phyloP scores from a whole-genome alignment of 495 filamentous ascomycete species.

The Neurospora cerealis region DNA sequence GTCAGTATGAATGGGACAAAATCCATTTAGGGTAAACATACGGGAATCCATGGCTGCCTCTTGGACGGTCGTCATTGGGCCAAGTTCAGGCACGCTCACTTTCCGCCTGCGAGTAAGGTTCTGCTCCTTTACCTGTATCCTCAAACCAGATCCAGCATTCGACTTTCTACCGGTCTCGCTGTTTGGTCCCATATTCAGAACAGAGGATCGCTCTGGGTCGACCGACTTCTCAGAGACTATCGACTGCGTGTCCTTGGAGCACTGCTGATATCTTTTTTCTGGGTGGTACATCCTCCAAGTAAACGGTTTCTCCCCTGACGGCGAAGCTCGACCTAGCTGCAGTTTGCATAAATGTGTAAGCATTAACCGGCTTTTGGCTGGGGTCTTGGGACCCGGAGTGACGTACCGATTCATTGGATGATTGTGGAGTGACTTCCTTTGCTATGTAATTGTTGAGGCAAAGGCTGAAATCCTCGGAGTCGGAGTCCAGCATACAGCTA shows the following conservation, averaged over 20 bases:
- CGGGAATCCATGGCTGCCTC: constrained; percentile 64
- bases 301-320: constrained; percentile 33
- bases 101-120: constrained; percentile 47
- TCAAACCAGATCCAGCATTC: constrained; percentile 27
- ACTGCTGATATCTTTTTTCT: constrained; percentile 43
- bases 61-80: constrained; percentile 57
- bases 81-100: constrained; percentile 52
- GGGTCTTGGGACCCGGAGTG: constrained; percentile 1
- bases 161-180: constrained; percentile 33
- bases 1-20: constrained; percentile 12
- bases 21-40: constrained; percentile 33
- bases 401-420: constrained; percentile 38
- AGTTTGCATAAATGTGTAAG: constrained; percentile 15
- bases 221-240: constrained; percentile 31
- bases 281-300: constrained; percentile 45
- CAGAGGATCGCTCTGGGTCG: constrained; percentile 41
- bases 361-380: constrained; percentile 13
- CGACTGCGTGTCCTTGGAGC: constrained; percentile 36
- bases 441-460: constrained; percentile 38
- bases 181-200: constrained; percentile 35
- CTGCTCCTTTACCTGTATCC: constrained; percentile 42
- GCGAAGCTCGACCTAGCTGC: constrained; percentile 25
- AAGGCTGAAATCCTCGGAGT: constrained; percentile 23
- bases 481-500: constrained; percentile 31
- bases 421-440: constrained; percentile 30